These are phyloP conservation scores for Entoloma clypeatum DNA, from an alignment of 1,284 basidiomycete species.

Conservation along the genomic window DNA sequence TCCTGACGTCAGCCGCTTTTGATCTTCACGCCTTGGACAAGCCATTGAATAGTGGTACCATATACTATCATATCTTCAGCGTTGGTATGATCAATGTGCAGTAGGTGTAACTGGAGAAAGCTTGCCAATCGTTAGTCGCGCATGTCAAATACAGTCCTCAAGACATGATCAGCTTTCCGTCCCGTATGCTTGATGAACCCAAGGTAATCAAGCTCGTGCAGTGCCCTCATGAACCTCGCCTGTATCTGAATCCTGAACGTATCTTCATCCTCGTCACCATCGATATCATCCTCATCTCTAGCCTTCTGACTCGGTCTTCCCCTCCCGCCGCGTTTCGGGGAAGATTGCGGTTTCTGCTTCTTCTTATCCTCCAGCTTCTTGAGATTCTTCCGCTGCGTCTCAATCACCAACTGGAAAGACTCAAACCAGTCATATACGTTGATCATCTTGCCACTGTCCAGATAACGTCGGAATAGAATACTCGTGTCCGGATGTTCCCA, in stretches of 20 bases:
- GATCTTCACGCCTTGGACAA: too few relatives aligned
- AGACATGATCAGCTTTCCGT: conserved; percentile 70
- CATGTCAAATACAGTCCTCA: conserved; percentile 63
- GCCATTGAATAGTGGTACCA: too few relatives aligned
- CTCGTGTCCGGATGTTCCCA: conserved; percentile 64
- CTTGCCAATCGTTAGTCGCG: conserved; percentile 27
- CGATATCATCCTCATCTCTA: neutral
- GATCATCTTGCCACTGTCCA: conserved; percentile 73
- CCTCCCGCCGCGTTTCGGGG: conserved; percentile 23
- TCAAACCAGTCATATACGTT: conserved; percentile 83
- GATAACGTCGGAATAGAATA: conserved; percentile 70
- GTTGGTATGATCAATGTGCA: too few relatives aligned
- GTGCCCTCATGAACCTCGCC: conserved; percentile 68
- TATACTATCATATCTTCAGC: too few relatives aligned
- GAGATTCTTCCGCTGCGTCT: conserved; percentile 42
- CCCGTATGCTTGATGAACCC: conserved; percentile 77
- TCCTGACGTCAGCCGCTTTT: too few relatives aligned
- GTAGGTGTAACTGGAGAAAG: neutral
- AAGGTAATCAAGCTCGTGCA: conserved; percentile 76
- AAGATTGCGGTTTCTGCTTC: conserved; percentile 12
- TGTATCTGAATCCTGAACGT: conserved; percentile 58
- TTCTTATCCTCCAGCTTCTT: conserved; percentile 6
- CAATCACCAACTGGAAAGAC: conserved; percentile 59
- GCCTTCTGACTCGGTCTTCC: conserved; percentile 5
- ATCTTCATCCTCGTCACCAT: conserved; percentile 19